phyloP scores from a whole-genome alignment of 2,329 filamentous ascomycete species.

The Whalleya microplaca region DNA sequence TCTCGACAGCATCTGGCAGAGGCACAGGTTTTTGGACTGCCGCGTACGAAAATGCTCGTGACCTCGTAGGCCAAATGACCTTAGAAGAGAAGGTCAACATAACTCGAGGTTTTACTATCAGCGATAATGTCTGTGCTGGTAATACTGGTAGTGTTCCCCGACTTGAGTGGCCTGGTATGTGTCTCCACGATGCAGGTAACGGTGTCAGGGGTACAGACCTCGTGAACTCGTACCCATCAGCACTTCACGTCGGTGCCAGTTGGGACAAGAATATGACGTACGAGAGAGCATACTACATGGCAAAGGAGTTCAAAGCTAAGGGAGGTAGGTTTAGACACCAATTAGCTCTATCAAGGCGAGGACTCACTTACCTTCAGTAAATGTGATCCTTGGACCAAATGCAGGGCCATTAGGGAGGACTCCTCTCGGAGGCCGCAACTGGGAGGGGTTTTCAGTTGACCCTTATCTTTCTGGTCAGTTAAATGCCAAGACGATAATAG shows the following conservation, averaged over 20 bases:
- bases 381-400: conserved; percentile 67
- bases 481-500: conserved; percentile 72
- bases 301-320: conserved; percentile 59
- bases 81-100: conserved; percentile 65
- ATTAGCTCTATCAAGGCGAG: not conserved
- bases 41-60: conserved; percentile 61
- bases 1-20: conserved; percentile 35
- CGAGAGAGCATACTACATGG: conserved; percentile 55
- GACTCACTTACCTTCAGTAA: conserved; percentile 37
- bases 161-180: conserved; percentile 51
- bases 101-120: conserved; percentile 43
- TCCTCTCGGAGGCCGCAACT: conserved; percentile 71
- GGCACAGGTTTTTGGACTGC: conserved; percentile 53
- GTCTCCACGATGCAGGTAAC: conserved; percentile 54
- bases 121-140: conserved; percentile 56
- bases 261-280: conserved; percentile 61
- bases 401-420: conserved; percentile 72
- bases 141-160: conserved; percentile 51
- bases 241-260: conserved; percentile 50
- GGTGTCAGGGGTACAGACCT: conserved; percentile 53
- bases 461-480: conserved; percentile 72
- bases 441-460: conserved; percentile 68
- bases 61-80: conserved; percentile 64
- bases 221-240: conserved; percentile 53
- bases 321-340: conserved; percentile 38